phyloP scores from a whole-genome alignment of 2,329 filamentous ascomycete species.

The Neopestalotiopsis rosae region DNA sequence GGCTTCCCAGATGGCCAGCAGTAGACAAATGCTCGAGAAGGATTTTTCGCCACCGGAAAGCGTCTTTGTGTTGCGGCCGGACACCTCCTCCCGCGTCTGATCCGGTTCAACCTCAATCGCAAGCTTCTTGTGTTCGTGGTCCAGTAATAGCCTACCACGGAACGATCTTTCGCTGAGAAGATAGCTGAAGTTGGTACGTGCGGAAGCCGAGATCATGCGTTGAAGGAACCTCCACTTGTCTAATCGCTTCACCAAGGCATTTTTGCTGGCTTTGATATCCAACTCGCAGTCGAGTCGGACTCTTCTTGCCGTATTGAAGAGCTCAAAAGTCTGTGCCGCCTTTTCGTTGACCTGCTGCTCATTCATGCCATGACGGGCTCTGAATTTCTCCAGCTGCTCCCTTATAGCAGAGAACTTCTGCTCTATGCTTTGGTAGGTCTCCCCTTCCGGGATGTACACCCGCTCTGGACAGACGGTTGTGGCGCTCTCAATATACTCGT shows the following conservation, averaged over 20 bases:
- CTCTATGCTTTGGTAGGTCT: constrained; percentile 63
- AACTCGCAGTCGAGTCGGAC: constrained; percentile 50
- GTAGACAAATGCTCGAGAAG: constrained; percentile 93
- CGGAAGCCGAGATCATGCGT: constrained; percentile 81
- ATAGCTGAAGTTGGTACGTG: constrained; percentile 85
- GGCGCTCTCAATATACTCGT: constrained; percentile 61
- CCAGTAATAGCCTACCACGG: constrained; percentile 78
- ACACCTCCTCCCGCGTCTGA: constrained; percentile 69
- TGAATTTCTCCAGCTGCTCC: constrained; percentile 63
- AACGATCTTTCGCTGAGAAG: constrained; percentile 89
- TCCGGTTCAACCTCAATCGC: constrained; percentile 78
- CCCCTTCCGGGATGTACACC: constrained; percentile 67
- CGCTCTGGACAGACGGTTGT: constrained; percentile 56
- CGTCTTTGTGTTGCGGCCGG: constrained; percentile 85
- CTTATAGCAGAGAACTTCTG: constrained; percentile 59
- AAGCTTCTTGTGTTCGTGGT: constrained; percentile 76
- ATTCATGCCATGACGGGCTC: constrained; percentile 63
- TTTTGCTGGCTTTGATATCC: constrained; percentile 50
- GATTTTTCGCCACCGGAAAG: constrained; percentile 97
- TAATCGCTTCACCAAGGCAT: constrained; percentile 72
- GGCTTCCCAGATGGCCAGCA: constrained; percentile 94
- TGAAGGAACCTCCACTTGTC: constrained; percentile 83
- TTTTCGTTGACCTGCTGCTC: constrained; percentile 68
- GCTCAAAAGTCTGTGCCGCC: constrained; percentile 44
- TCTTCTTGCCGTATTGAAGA: constrained; percentile 45